Evolutionary conservation across 2,329 filamentous ascomycete species (phyloP), one percentile per base, ranked within the genome.

Genomic region (Ceratocystis papillata): DNA sequence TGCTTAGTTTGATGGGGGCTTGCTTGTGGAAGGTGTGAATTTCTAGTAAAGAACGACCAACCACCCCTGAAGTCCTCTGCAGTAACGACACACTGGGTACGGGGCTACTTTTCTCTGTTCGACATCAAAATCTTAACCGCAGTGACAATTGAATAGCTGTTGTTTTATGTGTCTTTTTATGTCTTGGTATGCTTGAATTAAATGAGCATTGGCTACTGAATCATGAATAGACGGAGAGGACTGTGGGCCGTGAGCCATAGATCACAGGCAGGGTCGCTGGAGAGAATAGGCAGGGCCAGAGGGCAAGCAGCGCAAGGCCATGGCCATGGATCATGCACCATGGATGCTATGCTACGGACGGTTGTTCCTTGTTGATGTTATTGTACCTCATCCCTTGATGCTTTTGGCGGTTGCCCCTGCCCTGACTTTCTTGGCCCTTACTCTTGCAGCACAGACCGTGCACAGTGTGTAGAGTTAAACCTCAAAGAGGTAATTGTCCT

Each of bases 401-500:
- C 55, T 59, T 59, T 59, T 59, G 55, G 30, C 55, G 55, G 55
- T 41, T 37, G 55, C 55, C 55, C 55, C 55, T 59, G 55, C 28
- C 55, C 55, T 59, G 55, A 30, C 28, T 30, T 28, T 20, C 41
- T 62, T 59, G 55, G 55, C 28, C 55, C 55, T 37, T 37, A 59
- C 55, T 45, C 60, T 48, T 48, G 41, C 45, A 46, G 62, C 62
- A 63, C 62, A 63, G 62, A 63, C 62, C 62, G 25, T 63, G 62
- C 45, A 63, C 62, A 63, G 62, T 63, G 62, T 53, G 44, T n/a
- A 50, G 55, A 59, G 55, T 59, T 59, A 33, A 59, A 37, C 55
- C 62, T 37, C 62, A 63, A 63, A 63, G 22, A 46, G 62, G 45
- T n/a, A 63, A 63, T 50, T 44, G 46, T 48, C 61, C 61, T 62